A percentile compares a stretch with the other conserved stretches of the same genome.
phyloP scores from a whole-genome alignment of 805 yeast genomes.

The Crinitomyces ghanaensis region DNA sequence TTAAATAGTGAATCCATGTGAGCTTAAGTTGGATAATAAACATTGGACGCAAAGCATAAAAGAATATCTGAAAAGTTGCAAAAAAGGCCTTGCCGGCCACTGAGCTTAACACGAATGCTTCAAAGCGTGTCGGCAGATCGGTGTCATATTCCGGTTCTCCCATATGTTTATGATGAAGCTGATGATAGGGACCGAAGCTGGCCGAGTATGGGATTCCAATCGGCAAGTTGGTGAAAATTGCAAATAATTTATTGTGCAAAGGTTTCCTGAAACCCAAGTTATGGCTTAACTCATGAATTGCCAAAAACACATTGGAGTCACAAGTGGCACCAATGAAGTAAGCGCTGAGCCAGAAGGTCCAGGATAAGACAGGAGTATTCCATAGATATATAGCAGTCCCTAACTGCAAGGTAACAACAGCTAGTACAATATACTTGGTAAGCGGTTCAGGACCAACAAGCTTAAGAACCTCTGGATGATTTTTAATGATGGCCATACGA shows the following conservation, averaged over 20 bases:
- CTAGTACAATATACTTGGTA: conserved; percentile 63
- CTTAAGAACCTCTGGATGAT: conserved; percentile 69
- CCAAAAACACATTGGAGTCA: conserved; percentile 72
- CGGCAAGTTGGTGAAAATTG: conserved; percentile 70
- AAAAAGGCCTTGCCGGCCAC: conserved; percentile 82
- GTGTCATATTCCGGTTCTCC: conserved; percentile 81
- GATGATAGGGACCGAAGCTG: conserved; percentile 81
- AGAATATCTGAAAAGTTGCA: conserved; percentile 79
- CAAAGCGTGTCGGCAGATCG: conserved; percentile 73
- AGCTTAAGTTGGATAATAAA: conserved; percentile 64
- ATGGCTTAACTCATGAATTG: conserved; percentile 82
- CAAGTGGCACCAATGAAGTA: conserved; percentile 79
- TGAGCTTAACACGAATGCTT: conserved; percentile 62
- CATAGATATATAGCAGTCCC: conserved; percentile 50
- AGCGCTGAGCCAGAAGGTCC: conserved; percentile 49
- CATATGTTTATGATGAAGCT: conserved; percentile 78
- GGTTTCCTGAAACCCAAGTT: conserved; percentile 76
- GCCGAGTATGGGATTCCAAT: conserved; percentile 88
- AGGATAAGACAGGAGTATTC: conserved; percentile 39
- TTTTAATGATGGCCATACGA: conserved; percentile 59
- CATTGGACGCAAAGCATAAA: conserved; percentile 86
- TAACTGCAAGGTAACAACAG: conserved; percentile 61
- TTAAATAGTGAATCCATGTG: conserved; percentile 63
- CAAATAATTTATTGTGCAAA: conserved; percentile 60
- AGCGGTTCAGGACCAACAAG: conserved; percentile 78